A percentile compares a stretch with the other conserved stretches of the same genome.
Evolutionary conservation across 352 stramenopile genomes (phyloP).

Genomic region (Pythium aristosporum): DNA sequence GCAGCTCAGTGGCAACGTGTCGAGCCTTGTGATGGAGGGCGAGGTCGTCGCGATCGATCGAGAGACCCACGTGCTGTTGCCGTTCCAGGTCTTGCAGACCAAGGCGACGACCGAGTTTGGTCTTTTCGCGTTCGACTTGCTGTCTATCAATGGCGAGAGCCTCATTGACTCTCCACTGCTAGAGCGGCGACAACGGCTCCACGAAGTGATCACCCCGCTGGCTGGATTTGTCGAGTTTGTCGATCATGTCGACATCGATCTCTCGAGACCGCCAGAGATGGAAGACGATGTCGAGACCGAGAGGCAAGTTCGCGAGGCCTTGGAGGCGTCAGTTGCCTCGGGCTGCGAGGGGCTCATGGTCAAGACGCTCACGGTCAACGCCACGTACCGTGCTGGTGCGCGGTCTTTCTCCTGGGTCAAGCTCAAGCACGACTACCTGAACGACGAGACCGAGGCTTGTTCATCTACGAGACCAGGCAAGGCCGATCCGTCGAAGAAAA

Average conservation of each 20-base stretch:
- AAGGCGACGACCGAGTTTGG: constrained; percentile 73
- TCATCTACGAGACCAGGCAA: not conserved
- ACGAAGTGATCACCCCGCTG: constrained; percentile 32
- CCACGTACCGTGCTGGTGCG: constrained; percentile 61
- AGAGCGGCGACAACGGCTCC: constrained; percentile 45
- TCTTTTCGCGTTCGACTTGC: constrained; percentile 77
- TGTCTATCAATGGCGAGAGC: constrained; percentile 46
- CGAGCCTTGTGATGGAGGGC: constrained; percentile 65
- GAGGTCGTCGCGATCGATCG: constrained; percentile 76
- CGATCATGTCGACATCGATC: constrained; percentile 48
- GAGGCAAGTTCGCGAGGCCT: constrained; percentile 31
- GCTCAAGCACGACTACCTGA: constrained; percentile 79
- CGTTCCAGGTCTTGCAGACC: constrained; percentile 80
- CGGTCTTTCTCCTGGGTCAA: constrained; percentile 87
- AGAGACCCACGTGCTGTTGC: constrained; percentile 42
- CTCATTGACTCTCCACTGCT: constrained; percentile 31
- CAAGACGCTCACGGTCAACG: constrained; percentile 50
- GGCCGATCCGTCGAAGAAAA: not conserved
- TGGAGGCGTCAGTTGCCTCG: constrained; percentile 50
- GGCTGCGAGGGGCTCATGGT: constrained; percentile 83
- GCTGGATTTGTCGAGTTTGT: constrained; percentile 65
- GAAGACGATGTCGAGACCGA: constrained; percentile 7
- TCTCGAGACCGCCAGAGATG: not conserved
- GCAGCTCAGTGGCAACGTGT: constrained; percentile 24
- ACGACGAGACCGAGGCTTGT: constrained; percentile 19